Evolutionary conservation across 805 yeast species (phyloP).

Genomic region (Metschnikowia drakensbergensis): DNA sequence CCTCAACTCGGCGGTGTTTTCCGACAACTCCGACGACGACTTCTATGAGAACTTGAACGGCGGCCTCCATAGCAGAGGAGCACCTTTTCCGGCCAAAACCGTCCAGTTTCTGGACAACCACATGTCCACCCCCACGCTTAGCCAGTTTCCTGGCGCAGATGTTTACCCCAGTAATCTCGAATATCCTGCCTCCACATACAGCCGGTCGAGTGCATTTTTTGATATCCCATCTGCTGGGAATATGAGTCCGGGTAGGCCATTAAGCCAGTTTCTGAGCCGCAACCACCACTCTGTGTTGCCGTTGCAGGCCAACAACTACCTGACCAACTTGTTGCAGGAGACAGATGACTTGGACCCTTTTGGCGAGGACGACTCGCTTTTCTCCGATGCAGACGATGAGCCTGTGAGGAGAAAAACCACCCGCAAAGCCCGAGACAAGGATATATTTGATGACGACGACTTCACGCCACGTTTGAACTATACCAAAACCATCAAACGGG

Average conservation of each 20-base stretch:
- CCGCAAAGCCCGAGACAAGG: conserved; percentile 15
- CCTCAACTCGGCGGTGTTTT: conserved; percentile 6
- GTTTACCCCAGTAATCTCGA: conserved; percentile 9
- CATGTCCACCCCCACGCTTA: conserved; percentile 6
- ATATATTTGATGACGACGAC: conserved; percentile 31
- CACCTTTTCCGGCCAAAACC: conserved; percentile 2
- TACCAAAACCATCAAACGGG: conserved; percentile 42
- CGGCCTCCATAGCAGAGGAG: conserved; percentile 13
- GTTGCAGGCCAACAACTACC: conserved; percentile 27
- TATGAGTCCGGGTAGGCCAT: not conserved
- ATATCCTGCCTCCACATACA: conserved; percentile 16
- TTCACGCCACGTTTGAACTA: conserved; percentile 40
- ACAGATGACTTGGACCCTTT: conserved; percentile 39
- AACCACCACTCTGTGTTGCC: conserved; percentile 10
- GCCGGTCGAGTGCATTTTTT: conserved; percentile 8
- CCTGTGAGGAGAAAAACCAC: conserved; percentile 27
- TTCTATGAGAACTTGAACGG: conserved; percentile 20
- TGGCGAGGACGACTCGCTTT: conserved; percentile 43
- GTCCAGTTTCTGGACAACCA: conserved; percentile 9
- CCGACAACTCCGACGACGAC: conserved; percentile 16
- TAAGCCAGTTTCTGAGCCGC: not conserved
- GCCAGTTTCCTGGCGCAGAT: conserved; percentile 4
- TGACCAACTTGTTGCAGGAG: conserved; percentile 39
- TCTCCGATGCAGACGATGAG: conserved; percentile 37
- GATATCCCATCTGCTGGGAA: conserved; percentile 1